Conservation (phyloP, 345 rosid species). For the Ceriops decandra region DNA sequence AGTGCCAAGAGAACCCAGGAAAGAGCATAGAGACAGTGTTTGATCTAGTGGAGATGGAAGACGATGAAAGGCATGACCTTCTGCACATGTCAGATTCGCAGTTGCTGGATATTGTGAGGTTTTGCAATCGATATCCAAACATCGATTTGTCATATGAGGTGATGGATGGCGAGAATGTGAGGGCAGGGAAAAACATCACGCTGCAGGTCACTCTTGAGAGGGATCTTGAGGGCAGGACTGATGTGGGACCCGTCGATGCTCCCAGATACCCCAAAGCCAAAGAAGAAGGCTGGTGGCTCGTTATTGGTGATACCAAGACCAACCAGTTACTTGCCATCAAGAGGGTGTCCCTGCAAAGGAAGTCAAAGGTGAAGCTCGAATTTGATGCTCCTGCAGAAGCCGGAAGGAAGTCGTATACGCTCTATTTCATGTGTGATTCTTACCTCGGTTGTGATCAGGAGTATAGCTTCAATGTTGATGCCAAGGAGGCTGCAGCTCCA, state of each 20-base stretch:
- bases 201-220: constrained; percentile 71
- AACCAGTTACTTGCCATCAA: constrained; percentile 87
- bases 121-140: constrained; percentile 86
- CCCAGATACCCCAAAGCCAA: constrained; percentile 70
- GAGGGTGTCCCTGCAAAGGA: constrained; percentile 77
- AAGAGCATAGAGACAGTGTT: constrained; percentile 71
- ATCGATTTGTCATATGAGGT: constrained; percentile 69
- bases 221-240: constrained; percentile 75
- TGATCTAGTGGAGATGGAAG: constrained; percentile 91
- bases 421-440: constrained; percentile 86
- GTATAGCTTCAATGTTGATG: constrained; percentile 45
- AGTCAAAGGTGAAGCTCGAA: constrained; percentile 70
- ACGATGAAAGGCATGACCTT: constrained; percentile 71
- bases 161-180: constrained; percentile 46
- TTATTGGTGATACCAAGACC: constrained; percentile 72
- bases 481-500: constrained; percentile 31
- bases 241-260: constrained; percentile 75
- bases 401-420: constrained; percentile 56
- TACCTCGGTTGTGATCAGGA: constrained; percentile 92
- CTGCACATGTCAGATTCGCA: constrained; percentile 61
- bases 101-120: constrained; percentile 74
- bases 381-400: constrained; percentile 65
- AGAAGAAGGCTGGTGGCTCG: constrained; percentile 99
- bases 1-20: constrained; percentile 77
- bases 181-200: constrained; percentile 54